These are phyloP conservation scores for Corylus heterophylla DNA, from an alignment of 306 rosid species.

Conservation along the genomic window DNA sequence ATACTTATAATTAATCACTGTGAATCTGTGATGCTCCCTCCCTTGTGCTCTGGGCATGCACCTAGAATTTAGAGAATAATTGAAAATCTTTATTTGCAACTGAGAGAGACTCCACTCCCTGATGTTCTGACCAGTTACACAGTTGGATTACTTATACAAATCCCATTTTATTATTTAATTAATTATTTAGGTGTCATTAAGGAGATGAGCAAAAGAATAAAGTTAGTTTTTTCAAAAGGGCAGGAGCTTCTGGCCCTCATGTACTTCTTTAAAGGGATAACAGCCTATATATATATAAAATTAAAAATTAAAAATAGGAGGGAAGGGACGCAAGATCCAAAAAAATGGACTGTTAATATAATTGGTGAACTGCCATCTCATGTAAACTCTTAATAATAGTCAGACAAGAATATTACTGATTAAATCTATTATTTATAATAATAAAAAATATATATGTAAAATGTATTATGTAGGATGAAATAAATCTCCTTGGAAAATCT, in stretches of 20 bases:
- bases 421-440: too few relatives aligned
- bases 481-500: neutral
- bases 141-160: neutral
- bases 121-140: constrained; percentile 19
- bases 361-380: constrained; percentile 37
- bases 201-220: constrained; percentile 25
- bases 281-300: constrained; percentile 8
- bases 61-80: constrained; percentile 23
- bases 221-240: constrained; percentile 18
- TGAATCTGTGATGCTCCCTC: constrained; percentile 2
- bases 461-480: too few relatives aligned
- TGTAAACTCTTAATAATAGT: constrained; percentile 34
- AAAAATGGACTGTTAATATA: constrained; percentile 49
- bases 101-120: constrained; percentile 18
- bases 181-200: constrained; percentile 13
- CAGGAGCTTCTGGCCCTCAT: constrained; percentile 27
- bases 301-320: constrained; percentile 27
- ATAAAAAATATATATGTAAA: too few relatives aligned
- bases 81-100: constrained; percentile 24
- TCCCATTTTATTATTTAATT: constrained; percentile 28
- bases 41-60: constrained; percentile 15
- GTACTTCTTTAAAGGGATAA: constrained; percentile 31
- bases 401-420: constrained; percentile 36
- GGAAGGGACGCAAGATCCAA: constrained; percentile 76
- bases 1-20: constrained; percentile 19